phyloP scores from a whole-genome alignment of 2,329 filamentous ascomycete genomes.

The Fusarium algeriense region DNA sequence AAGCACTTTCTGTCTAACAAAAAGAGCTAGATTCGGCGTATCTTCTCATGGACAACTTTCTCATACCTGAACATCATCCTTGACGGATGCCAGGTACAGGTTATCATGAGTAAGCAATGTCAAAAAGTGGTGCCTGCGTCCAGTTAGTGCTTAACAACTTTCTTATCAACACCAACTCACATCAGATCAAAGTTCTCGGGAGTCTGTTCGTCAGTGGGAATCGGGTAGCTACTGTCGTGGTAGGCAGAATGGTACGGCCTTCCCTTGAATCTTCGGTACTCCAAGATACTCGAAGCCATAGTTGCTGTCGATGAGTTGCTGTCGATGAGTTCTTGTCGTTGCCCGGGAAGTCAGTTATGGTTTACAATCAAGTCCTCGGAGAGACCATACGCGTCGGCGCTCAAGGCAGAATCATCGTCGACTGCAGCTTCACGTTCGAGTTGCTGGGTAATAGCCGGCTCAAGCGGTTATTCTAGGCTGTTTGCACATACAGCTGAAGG shows the following conservation, averaged over 20 bases:
- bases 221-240: slow-evolving; percentile 2
- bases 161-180: neutral
- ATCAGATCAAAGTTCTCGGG: slow-evolving; percentile 25
- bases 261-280: slow-evolving; percentile 28
- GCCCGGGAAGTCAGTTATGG: neutral
- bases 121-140: slow-evolving; percentile 16
- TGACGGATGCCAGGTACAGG: slow-evolving; percentile 17
- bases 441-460: too few relatives aligned
- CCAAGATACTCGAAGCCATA: slow-evolving; percentile 11
- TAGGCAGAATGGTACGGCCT: slow-evolving; percentile 6
- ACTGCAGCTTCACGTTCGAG: neutral
- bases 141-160: neutral
- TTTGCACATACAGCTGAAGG: too few relatives aligned
- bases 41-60: neutral
- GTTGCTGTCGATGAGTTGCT: too few relatives aligned
- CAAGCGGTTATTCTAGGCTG: neutral
- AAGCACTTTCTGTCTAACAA: neutral
- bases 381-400: neutral
- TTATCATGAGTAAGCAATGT: slow-evolving; percentile 14
- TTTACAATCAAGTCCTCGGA: accelerated
- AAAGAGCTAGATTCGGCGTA: too few relatives aligned
- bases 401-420: neutral
- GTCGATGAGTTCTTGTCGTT: neutral
- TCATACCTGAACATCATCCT: slow-evolving; percentile 7
- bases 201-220: slow-evolving; percentile 10